Evolutionary conservation across 805 yeast genomes (phyloP).

Genomic region (Vanderwaltozyma yarrowii): DNA sequence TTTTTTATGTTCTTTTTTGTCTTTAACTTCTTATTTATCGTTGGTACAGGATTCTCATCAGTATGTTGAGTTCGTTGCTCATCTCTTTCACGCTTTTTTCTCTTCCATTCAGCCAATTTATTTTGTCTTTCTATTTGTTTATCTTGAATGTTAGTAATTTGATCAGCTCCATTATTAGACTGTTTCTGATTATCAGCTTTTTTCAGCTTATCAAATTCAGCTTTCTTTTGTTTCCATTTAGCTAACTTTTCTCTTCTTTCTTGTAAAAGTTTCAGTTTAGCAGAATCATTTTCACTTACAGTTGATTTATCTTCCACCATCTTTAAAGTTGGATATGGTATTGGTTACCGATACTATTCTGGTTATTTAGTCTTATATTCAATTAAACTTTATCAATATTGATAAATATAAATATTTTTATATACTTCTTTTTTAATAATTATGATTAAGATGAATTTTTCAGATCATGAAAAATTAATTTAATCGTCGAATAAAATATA

Average conservation of each 20-base stretch:
- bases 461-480: no score
- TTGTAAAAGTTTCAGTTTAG: conserved; percentile 29
- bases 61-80: conserved; percentile 5
- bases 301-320: not conserved
- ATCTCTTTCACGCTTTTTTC: conserved; percentile 25
- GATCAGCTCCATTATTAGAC: no score
- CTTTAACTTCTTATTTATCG: not conserved
- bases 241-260: conserved; percentile 44
- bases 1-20: conserved; percentile 1
- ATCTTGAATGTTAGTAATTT: conserved; percentile 2
- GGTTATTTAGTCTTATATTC: no score
- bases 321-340: no score
- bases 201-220: conserved; percentile 14
- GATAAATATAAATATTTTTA: no score
- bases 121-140: conserved; percentile 26
- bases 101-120: conserved; percentile 45
- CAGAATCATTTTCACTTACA: conserved; percentile 1
- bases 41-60: not conserved
- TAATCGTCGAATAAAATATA: no score
- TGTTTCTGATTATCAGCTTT: not conserved
- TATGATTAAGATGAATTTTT: no score
- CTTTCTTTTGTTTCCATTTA: conserved; percentile 51
- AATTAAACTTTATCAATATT: no score
- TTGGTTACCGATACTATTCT: no score
- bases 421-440: no score